Conservation (phyloP, 2,329 filamentous ascomycete genomes). For the Xylaria sp. region DNA sequence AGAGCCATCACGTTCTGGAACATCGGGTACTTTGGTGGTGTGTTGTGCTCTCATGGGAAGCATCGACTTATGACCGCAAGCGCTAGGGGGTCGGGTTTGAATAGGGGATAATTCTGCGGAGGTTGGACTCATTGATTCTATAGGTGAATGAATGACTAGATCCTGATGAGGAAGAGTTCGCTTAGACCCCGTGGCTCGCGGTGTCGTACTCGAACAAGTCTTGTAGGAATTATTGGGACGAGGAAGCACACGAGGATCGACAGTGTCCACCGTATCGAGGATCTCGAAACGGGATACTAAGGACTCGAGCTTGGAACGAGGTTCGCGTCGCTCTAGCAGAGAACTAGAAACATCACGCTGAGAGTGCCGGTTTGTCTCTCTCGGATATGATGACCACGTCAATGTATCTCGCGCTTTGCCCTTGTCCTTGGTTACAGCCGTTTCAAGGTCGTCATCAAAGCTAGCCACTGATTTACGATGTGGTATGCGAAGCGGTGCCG, state of each 20-base stretch:
- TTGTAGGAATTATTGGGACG: conserved; percentile 20
- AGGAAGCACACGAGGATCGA: conserved; percentile 25
- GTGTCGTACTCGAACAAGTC: conserved; percentile 25
- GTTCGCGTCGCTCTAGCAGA: conserved; percentile 34
- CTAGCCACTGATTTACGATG: conserved; percentile 20
- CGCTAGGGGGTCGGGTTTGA: conserved; percentile 28
- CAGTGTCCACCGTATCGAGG: conserved; percentile 45
- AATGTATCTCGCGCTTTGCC: neutral
- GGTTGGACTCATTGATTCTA: conserved; percentile 14
- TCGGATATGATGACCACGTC: neutral
- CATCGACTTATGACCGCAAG: conserved; percentile 15
- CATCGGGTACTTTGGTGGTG: conserved; percentile 9
- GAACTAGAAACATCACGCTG: conserved; percentile 19
- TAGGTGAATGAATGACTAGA: conserved; percentile 5
- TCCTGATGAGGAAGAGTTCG: neutral
- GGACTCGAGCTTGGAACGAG: conserved; percentile 42
- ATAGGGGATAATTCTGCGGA: conserved; percentile 35
- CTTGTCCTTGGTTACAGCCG: neutral
- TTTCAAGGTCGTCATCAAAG: neutral
- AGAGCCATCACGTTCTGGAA: neutral
- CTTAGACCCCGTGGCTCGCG: conserved; percentile 19
- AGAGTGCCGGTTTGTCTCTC: neutral
- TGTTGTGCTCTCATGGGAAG: conserved; percentile 32
- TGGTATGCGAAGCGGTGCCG: conserved; percentile 35
- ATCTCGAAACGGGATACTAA: conserved; percentile 53